Evolutionary conservation across 768 basidiomycete species (phyloP).

Genomic region (Auriculariales sp.): DNA sequence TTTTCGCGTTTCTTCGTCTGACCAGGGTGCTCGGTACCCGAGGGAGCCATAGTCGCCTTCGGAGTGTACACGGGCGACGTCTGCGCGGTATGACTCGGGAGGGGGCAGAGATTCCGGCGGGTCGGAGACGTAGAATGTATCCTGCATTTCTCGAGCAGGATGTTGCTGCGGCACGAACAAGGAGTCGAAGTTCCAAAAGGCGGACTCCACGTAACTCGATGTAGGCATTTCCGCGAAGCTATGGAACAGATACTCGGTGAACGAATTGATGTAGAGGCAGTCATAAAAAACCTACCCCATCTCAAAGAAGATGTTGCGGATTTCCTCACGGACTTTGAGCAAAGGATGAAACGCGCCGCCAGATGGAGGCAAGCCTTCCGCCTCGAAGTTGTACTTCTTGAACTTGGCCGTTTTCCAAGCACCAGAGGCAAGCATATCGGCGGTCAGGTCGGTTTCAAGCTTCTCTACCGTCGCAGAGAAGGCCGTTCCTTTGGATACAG

Average conservation of each 20-base stretch:
- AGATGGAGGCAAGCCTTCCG: constrained; percentile 76
- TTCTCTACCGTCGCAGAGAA: constrained; percentile 89
- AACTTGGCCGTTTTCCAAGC: constrained; percentile 86
- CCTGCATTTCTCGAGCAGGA: constrained; percentile 93
- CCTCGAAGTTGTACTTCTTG: constrained; percentile 99
- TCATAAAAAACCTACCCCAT: constrained; percentile 63
- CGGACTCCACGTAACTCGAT: constrained; percentile 86
- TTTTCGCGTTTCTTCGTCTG: constrained; percentile 78
- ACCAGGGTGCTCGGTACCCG: constrained; percentile 97
- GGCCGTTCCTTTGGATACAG: constrained; percentile 65
- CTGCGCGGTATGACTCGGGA: constrained; percentile 68
- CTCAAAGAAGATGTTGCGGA: constrained; percentile 94
- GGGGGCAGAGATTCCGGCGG: constrained; percentile 65
- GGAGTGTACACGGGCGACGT: constrained; percentile 72
- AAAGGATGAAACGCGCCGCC: constrained; percentile 93
- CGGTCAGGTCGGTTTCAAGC: constrained; percentile 91
- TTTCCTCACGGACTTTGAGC: constrained; percentile 94
- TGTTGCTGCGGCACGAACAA: constrained; percentile 98
- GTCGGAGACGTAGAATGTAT: constrained; percentile 98
- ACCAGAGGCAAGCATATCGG: constrained; percentile 85
- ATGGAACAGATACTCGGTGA: constrained; percentile 2
- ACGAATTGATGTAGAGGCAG: background rate
- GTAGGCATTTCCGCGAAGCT: constrained; percentile 99
- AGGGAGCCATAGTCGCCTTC: constrained; percentile 81
- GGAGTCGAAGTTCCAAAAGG: constrained; percentile 99